Conservation (phyloP, 495 filamentous ascomycete genomes). For the Antarctomyces pellizariae region DNA sequence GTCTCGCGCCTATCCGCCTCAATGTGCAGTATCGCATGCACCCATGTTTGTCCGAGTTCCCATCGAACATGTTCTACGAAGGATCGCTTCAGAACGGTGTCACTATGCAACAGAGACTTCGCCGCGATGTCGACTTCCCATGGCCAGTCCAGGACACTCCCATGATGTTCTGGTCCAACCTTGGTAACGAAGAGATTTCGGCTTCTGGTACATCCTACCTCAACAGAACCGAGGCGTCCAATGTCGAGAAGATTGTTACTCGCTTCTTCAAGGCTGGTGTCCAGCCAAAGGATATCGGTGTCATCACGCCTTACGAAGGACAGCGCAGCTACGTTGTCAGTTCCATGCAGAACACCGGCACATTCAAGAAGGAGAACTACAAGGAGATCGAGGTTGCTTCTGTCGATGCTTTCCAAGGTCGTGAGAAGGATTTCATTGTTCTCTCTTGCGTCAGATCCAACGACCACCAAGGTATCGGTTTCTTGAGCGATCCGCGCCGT, state of each 20-base stretch:
- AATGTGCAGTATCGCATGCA: constrained; percentile 99
- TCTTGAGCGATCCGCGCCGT: constrained; percentile 93
- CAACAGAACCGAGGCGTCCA: constrained; percentile 88
- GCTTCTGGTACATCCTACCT: constrained; percentile 95
- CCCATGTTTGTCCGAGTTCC: constrained; percentile 91
- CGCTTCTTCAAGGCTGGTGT: constrained; percentile 99
- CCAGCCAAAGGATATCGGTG: constrained; percentile 73
- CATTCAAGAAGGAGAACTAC: constrained; percentile 95
- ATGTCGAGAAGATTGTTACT: constrained; percentile 94
- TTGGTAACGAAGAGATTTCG: constrained; percentile 94
- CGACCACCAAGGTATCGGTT: constrained; percentile 97
- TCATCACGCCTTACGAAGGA: constrained; percentile 97
- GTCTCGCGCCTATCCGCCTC: constrained; percentile 77
- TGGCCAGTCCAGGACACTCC: constrained; percentile 87
- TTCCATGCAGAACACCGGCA: constrained; percentile 93
- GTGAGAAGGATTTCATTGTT: constrained; percentile 98
- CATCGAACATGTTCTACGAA: constrained; percentile 99
- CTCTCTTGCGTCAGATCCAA: constrained; percentile 96
- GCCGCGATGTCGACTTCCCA: constrained; percentile 90
- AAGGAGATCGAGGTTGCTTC: constrained; percentile 98
- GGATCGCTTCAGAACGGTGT: constrained; percentile 94
- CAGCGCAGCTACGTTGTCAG: constrained; percentile 97
- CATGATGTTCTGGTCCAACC: constrained; percentile 99
- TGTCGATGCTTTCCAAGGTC: constrained; percentile 95
- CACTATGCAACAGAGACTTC: constrained; percentile 65